Base-by-base conservation (phyloP, 371 early-diverging fungal species). In the Dinochytrium kinnereticum region DNA sequence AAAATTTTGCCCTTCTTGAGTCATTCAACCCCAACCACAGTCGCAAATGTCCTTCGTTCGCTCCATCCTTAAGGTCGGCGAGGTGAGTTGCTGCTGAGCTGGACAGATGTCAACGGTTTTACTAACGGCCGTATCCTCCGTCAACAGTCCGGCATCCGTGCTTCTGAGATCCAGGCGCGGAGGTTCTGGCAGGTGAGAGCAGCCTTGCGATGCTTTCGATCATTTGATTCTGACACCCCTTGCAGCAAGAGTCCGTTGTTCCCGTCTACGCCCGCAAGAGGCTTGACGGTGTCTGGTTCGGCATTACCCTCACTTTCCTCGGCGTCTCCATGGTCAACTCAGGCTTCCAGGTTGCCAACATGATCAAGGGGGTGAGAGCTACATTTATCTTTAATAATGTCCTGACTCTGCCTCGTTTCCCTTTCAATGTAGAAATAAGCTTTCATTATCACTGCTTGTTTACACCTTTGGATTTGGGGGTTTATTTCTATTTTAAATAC, bases 261-360 rank as follows among this genome's bases (percentile, higher is more conserved):
- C 79, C 79, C n/a, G 74, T 74, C 68, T 79, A 76, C 69, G 76
- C 73, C 66, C 76, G 79, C 69, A 73, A 71, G 53, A 76, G 71
- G 76, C 69, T 73, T 65, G 79, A 79, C 72, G 64, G 71, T n/a
- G 13, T 76, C 26, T 67, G 53, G 57, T 71, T 71, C 65, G 76
- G 74, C 17, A 15, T 76, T 33, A 51, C 69, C 28, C 5, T 51
- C 0, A 51, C 53, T 24, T 31, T 38, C 31, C 37, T 76, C 26
- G 71, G 71, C 0, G 38, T 53, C n/a, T 34, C 66, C 7, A 39
- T 79, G n/a, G 75, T 53, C 66, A 31, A 51, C 66, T 33, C 67
- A 15, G 33, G 24, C 7, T 53, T 40, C 51, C 49, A 72, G 34
- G 67, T 59, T 17, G 50, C 36, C 10, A 36, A 26, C 31, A 38